Base-by-base conservation (phyloP, 306 rosid genomes). In the Sicyos edulis region DNA sequence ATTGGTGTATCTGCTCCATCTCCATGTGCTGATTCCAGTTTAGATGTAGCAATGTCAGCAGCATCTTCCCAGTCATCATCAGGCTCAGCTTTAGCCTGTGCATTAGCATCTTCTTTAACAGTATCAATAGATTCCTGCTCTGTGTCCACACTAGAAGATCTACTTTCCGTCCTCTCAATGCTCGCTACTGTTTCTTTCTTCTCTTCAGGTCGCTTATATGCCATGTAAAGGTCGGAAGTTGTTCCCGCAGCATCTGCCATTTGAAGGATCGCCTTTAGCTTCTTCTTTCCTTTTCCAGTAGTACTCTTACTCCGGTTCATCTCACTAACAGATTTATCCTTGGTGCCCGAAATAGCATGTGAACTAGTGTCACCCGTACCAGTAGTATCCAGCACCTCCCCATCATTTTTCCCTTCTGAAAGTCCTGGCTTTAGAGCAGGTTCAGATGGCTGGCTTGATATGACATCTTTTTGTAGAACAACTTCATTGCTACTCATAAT, bases 41-140 rank as follows among this genome's bases (percentile, higher is more conserved):
- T 85, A 15, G 96, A 87, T 14, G 89, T 78, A 34, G 96, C 86
- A 72, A 88, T 76, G 76, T 95, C 96, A 61, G 95, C 95, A 19
- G 91, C 97, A 78, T 91, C 97, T 88, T 95, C 99, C 99, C 99
- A 95, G 75, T 91, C 92, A 61, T 91, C 96, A 10, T 91, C 96
- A 10, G 89, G 96, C 78, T 93, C 97, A 16, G 75, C 78, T 85
- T 91, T 91, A 75, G 19, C 72, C 64, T 51, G 82, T 3, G 74
- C 82, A 76, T 42, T 37, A 73, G 76, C 68, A 72, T 82, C 88
- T 51, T 68, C 82, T 74, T 75, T 78, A 70, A 82, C 55, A 50
- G 72, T 74, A 79, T 81, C 82, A 40, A 64, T 19, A 40, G 82
- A 74, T 42, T 79, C 79, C 83, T 85, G 89, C 78, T 80, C 79